Evolutionary conservation across 2,329 filamentous ascomycete species (phyloP).

Genomic region (Calonectria henricotiae): DNA sequence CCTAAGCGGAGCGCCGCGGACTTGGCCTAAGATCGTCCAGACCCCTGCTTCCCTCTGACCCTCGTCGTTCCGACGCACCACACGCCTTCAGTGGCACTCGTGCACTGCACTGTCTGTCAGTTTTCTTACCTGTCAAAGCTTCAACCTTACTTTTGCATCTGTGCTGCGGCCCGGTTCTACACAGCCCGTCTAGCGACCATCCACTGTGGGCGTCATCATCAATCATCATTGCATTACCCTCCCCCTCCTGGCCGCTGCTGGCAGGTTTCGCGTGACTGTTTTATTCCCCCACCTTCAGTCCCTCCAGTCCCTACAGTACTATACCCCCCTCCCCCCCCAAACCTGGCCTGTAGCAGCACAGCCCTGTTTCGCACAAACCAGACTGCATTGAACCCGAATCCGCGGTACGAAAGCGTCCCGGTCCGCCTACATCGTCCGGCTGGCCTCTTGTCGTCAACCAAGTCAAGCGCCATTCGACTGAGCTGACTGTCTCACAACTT

Average conservation of each 20-base stretch:
- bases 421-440: conserved; percentile 9
- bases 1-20: conserved; percentile 20
- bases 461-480: background rate
- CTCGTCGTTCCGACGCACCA: conserved; percentile 24
- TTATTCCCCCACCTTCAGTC: conserved; percentile 3
- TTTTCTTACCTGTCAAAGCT: conserved; percentile 20
- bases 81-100: background rate
- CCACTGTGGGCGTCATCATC: conserved; percentile 12
- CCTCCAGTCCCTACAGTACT: conserved; percentile 10
- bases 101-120: background rate
- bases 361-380: conserved; percentile 17
- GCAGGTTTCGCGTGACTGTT: conserved; percentile 2
- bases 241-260: background rate
- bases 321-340: conserved; percentile 2
- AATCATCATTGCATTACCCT: background rate
- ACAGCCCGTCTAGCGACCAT: background rate
- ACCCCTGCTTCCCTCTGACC: conserved; percentile 18
- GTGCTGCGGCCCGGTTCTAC: background rate
- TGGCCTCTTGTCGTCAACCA: conserved; percentile 7
- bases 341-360: conserved; percentile 17
- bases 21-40: conserved; percentile 21
- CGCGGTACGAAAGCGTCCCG: conserved; percentile 25
- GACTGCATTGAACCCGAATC: conserved; percentile 14
- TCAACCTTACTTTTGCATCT: conserved; percentile 18
- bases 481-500: conserved; percentile 23